These are phyloP conservation scores for Hirschfeldia incana DNA, from an alignment of 345 rosid species.

Conservation along the genomic window DNA sequence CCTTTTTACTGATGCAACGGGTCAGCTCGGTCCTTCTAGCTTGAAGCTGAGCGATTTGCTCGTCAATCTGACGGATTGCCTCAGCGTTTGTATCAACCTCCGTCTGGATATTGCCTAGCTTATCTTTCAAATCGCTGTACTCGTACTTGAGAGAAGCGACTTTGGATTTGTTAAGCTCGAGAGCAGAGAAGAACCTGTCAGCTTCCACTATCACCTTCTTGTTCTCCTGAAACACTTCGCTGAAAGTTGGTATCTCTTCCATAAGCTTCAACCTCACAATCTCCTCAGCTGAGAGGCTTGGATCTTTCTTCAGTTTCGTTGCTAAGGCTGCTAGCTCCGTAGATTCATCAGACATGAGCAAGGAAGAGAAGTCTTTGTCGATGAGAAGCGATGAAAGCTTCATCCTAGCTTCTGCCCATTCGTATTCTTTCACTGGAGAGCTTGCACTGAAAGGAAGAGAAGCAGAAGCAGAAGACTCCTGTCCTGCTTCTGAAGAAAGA, in stretches of 20 bases:
- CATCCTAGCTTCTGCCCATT: constrained; percentile 52
- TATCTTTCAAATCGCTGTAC: constrained; percentile 57
- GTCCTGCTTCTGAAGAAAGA: constrained; percentile 40
- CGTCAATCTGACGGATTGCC: constrained; percentile 53
- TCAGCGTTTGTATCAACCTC: constrained; percentile 48
- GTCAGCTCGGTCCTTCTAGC: constrained; percentile 46
- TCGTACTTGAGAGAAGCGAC: constrained; percentile 59
- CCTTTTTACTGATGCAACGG: constrained; percentile 39
- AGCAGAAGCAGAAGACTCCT: constrained; percentile 15
- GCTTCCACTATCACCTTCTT: constrained; percentile 47
- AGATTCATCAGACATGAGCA: constrained; percentile 50
- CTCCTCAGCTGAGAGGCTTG: constrained; percentile 58
- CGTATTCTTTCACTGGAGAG: constrained; percentile 41
- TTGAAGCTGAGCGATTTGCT: constrained; percentile 57
- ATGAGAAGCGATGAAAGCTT: constrained; percentile 62
- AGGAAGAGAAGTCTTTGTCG: constrained; percentile 54
- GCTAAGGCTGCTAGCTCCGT: constrained; percentile 50
- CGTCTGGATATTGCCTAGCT: constrained; percentile 46
- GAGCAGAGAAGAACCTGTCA: constrained; percentile 45
- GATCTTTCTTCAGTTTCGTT: constrained; percentile 52
- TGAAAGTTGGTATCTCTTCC: constrained; percentile 62
- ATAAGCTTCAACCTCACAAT: constrained; percentile 63
- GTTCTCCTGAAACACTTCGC: constrained; percentile 58
- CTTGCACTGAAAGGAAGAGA: constrained; percentile 2
- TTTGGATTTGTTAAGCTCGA: constrained; percentile 56